phyloP scores from a whole-genome alignment of 805 yeast species.

The Maudiozyma bulderi region DNA sequence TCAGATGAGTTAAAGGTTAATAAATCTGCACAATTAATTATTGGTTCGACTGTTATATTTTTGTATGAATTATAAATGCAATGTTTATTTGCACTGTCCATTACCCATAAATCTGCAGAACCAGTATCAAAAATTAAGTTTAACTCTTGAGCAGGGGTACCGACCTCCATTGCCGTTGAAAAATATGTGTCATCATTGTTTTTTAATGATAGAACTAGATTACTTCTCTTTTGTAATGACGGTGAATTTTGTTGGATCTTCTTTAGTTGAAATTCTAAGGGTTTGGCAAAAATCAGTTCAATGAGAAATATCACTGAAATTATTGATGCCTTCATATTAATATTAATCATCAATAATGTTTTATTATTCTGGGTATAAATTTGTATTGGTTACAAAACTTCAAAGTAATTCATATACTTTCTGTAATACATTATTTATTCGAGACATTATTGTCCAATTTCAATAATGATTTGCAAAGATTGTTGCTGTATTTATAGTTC shows the following conservation, averaged over 20 bases:
- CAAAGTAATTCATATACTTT: too few species aligned
- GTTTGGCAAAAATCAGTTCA: background rate
- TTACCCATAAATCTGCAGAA: constrained; percentile 56
- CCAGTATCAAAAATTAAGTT: constrained; percentile 65
- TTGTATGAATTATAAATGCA: constrained; percentile 10
- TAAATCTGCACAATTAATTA: constrained; percentile 14
- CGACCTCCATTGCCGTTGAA: constrained; percentile 26
- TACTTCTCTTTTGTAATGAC: background rate
- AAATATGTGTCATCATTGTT: constrained; percentile 21
- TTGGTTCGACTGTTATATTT: constrained; percentile 9
- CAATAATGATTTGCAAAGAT: too few species aligned
- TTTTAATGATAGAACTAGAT: constrained; percentile 6
- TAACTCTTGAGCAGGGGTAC: constrained; percentile 43
- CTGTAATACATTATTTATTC: too few species aligned
- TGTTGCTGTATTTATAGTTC: too few species aligned
- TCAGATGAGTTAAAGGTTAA: constrained; percentile 7
- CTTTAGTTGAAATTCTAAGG: background rate
- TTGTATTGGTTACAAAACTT: too few species aligned
- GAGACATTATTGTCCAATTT: too few species aligned
- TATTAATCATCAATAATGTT: too few species aligned
- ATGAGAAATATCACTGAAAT: background rate
- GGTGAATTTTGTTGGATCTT: background rate
- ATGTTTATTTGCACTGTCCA: constrained; percentile 27
- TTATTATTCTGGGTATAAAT: too few species aligned
- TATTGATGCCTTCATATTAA: too few species aligned